Evolutionary conservation across 2,329 filamentous ascomycete species (phyloP).

Genomic region (Fusarium pseudoanthophilum): DNA sequence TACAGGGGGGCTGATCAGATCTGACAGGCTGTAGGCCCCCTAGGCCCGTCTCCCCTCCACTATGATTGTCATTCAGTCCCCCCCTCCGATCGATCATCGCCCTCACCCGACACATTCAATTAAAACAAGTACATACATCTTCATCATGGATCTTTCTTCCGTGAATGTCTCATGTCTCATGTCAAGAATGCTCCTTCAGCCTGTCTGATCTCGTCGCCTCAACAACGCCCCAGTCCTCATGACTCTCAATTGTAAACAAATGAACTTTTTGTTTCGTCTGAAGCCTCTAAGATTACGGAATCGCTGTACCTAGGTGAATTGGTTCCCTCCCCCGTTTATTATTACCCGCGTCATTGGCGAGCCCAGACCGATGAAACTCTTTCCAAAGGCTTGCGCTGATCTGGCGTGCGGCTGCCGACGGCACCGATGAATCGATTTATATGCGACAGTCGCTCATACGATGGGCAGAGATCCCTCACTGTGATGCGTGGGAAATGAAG

Average conservation of each 20-base stretch:
- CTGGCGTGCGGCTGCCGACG: constrained; percentile 2
- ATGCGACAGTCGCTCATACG: not conserved
- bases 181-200: constrained; percentile 30
- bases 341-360: not conserved
- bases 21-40: constrained; percentile 10
- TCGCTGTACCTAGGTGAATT: not conserved
- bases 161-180: constrained; percentile 30
- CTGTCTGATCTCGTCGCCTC: constrained; percentile 12
- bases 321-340: not conserved
- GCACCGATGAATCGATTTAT: constrained; percentile 1
- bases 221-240: constrained; percentile 18
- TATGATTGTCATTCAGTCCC: not conserved
- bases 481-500: not conserved
- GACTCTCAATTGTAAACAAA: constrained; percentile 16
- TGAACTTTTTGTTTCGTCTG: not conserved
- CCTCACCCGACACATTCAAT: constrained; percentile 12
- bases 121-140: not conserved
- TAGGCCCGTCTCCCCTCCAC: not conserved
- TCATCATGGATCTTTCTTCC: not conserved
- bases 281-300: not conserved
- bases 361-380: constrained; percentile 8
- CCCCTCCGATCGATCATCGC: constrained; percentile 16
- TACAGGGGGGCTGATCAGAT: constrained; percentile 17
- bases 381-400: not conserved
- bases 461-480: not conserved